Evolutionary conservation across 129 eudicot genomes (phyloP), one percentile per base, ranked within the genome.

Genomic region (Tagetes erecta): DNA sequence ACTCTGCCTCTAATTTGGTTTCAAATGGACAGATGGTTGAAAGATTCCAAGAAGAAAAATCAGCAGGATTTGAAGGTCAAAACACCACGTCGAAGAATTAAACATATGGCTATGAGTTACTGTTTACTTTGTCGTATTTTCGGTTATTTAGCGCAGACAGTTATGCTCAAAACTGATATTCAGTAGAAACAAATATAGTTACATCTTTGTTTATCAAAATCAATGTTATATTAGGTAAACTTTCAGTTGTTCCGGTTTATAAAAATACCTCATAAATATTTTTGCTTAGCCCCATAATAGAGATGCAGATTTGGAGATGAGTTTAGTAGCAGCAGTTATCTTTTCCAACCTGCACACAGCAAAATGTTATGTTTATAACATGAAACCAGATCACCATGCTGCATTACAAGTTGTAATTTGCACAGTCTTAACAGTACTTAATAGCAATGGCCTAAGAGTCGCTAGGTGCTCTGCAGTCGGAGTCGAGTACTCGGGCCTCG

Each of bases 301-400:
- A 60, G 87, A 68, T 11, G 82, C 33, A 1, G 92, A 84, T 73
- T 68, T 87, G 30, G 88, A 78, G 51, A 81, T 64, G 38, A 82
- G 72, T 41, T 74, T 81, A 69, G 59, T 59, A 31, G 80, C 68
- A 34, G 74, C 50, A 11, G 88, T 67, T 59, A 74, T 68, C 66
- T 84, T 64, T 74, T 84, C 88, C 73, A 79, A 76, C 76, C 92
- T 87, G 67, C 67, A 49, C n/a, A 68, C 10, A 46, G 51, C 45
- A 42, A 14, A 37, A 58, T 12, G 10, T 52, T 39, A 6, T 40
- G 62, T 71, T 56, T 3, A 41, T 71, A 11, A 44, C 13, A 36
- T 9, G 72, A 44, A 0, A 1, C 41, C 66, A 60, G 36, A 33
- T 60, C 41, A 34, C 8, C 66, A 33, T 31, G 27, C 65, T 60